Evolutionary conservation across 2,329 filamentous ascomycete species (phyloP), one percentile per base, ranked within the genome.

Genomic region (Alternaria atra): DNA sequence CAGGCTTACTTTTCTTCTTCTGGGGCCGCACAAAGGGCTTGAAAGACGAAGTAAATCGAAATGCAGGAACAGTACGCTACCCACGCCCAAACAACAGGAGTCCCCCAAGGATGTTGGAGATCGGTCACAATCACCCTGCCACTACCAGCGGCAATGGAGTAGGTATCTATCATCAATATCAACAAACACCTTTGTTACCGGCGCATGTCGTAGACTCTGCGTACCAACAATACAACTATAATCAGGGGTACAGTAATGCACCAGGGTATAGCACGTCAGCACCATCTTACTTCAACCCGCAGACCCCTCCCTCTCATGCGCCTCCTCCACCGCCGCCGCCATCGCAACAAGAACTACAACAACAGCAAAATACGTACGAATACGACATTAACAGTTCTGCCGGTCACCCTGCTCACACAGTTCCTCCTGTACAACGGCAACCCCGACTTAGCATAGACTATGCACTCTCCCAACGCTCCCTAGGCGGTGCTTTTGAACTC

Each of bases 1-100:
- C 58, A 3, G 70, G 66, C 8, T 57, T 71, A 0, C 63, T 74
- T 6, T 68, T 74, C 66, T 75, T 73, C 64, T 74, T 70, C 61
- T 71, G 73, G 56, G 68, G 71, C 48, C 63, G 70, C 20, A 62
- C 65, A 29, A 65, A 65, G 13, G 61, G 60, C 9, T 62, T 74
- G 1, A 65, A 67, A 51, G 64, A 72, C 13, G 72, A 75, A 40
- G 55, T 73, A 7, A 55, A 66, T 3, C 60, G 69, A n/a, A 72
- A 67, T 54, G 48, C 64, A 23, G 63, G 63, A 39, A 72, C 63
- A 4, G 32, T 42, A 9, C 56, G 56, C 1, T 42, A 32, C n/a
- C 34, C 30, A 4, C 54, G 20, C 48, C 46, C 37, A 6, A 35
- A 30, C 17, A 30, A 20, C 12, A 56, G 25, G 12, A 23, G 35